These are phyloP conservation scores for Neoscytalidium dimidiatum DNA, from an alignment of 2,329 filamentous ascomycete genomes.

Conservation along the genomic window DNA sequence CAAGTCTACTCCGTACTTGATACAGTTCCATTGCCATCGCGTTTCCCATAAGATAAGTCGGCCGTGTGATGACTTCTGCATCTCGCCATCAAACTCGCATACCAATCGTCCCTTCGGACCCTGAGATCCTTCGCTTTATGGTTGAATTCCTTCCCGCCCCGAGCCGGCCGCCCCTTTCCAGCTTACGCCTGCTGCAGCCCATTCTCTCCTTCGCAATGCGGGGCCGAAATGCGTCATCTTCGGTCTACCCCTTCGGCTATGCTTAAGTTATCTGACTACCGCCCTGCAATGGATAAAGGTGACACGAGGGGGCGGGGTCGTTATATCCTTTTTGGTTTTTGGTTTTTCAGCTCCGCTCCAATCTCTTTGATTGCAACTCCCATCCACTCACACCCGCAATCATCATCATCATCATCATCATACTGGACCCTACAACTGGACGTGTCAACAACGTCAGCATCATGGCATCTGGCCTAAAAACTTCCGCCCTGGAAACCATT, in stretches of 20 bases:
- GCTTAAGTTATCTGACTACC: not conserved
- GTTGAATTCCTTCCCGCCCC: not conserved
- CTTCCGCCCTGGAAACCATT: not conserved
- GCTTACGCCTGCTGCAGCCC: not conserved
- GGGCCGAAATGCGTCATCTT: constrained; percentile 10
- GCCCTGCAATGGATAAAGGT: not conserved
- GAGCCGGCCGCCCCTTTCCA: not conserved
- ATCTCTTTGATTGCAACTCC: not conserved
- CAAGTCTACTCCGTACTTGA: too few species aligned
- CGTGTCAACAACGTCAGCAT: too few species aligned
- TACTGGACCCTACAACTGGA: not conserved
- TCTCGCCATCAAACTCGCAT: too few species aligned
- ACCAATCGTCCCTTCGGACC: too few species aligned
- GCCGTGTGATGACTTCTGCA: too few species aligned
- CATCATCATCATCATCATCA: not conserved
- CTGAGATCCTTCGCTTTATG: not conserved
- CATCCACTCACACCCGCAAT: not conserved
- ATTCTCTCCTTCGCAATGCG: constrained; percentile 1
- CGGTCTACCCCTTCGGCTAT: constrained; percentile 11
- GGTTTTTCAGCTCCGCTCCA: not conserved
- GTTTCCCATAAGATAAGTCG: too few species aligned
- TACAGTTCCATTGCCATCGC: too few species aligned
- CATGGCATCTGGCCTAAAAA: not conserved
- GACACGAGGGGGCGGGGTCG: not conserved
- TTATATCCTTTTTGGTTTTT: not conserved